Conservation (phyloP, 768 basidiomycete species). For the Aureoboletus auriporus region DNA sequence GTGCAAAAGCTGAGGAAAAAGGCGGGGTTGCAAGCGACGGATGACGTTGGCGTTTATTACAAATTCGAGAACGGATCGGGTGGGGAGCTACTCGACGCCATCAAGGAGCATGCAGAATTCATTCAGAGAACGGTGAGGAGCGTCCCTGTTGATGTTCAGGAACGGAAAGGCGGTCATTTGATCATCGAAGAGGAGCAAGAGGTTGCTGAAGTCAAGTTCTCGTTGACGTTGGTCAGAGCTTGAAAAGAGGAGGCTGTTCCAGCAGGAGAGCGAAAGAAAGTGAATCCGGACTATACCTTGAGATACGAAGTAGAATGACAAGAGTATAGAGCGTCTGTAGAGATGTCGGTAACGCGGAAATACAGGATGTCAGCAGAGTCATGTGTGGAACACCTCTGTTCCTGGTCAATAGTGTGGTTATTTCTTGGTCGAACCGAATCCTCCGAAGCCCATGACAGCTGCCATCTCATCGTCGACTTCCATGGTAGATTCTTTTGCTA, state of each 20-base stretch:
- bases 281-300: conserved; percentile 22
- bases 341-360: conserved; percentile 4
- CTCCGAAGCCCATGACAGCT: conserved; percentile 86
- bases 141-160: conserved; percentile 56
- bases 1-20: conserved; percentile 96
- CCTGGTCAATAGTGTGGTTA: conserved; percentile 31
- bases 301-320: background rate
- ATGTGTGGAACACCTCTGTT: background rate
- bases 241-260: conserved; percentile 9
- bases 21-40: conserved; percentile 91
- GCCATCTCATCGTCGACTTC: conserved; percentile 66
- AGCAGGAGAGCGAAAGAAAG: background rate
- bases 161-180: conserved; percentile 45
- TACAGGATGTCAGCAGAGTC: conserved; percentile 14
- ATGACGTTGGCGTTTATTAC: conserved; percentile 89
- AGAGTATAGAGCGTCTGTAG: background rate
- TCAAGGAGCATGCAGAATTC: conserved; percentile 61
- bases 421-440: conserved; percentile 86
- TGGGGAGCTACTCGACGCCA: conserved; percentile 58
- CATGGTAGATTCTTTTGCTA: conserved; percentile 47
- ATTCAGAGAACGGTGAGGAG: conserved; percentile 74
- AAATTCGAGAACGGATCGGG: conserved; percentile 67
- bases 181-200: conserved; percentile 88
- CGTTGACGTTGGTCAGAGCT: conserved; percentile 56
- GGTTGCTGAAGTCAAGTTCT: conserved; percentile 74